phyloP scores from a whole-genome alignment of 1,284 basidiomycete species.

The Pascua guehoae region DNA sequence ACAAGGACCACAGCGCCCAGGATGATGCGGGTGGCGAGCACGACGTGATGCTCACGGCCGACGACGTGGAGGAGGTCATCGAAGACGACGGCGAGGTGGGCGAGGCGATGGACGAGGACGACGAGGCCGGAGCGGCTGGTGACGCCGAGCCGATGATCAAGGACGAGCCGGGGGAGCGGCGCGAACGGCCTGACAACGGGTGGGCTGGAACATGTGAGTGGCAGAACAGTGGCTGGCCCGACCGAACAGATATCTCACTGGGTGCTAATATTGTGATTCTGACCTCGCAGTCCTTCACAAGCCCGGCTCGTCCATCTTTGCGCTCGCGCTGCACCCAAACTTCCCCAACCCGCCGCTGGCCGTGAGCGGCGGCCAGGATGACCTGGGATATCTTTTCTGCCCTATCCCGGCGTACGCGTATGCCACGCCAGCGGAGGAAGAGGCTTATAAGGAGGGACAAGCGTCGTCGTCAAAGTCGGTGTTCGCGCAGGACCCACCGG shows the following conservation, averaged over 20 bases:
- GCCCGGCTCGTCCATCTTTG: slow-evolving; percentile 67
- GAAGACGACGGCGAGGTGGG: slow-evolving; percentile 66
- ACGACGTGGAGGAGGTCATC: slow-evolving; percentile 33
- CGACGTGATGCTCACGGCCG: slow-evolving; percentile 11
- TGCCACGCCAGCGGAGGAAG: too few relatives aligned
- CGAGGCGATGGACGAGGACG: slow-evolving; percentile 53
- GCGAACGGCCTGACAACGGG: slow-evolving; percentile 24
- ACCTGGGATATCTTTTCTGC: slow-evolving; percentile 81
- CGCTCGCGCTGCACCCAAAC: slow-evolving; percentile 68
- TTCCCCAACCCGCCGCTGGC: slow-evolving; percentile 76
- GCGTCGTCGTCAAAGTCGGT: too few relatives aligned
- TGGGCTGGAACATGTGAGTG: slow-evolving; percentile 25
- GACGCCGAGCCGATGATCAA: slow-evolving; percentile 32
- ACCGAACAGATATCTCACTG: too few relatives aligned
- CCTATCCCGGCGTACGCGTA: slow-evolving; percentile 28
- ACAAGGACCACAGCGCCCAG: slow-evolving; percentile 1
- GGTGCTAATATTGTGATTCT: not conserved
- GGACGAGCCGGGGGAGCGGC: slow-evolving; percentile 20
- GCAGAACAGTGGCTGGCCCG: not conserved
- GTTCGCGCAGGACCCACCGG: not conserved
- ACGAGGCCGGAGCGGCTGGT: slow-evolving; percentile 33
- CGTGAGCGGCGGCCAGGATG: slow-evolving; percentile 91
- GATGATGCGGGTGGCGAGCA: not conserved
- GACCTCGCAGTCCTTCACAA: slow-evolving; percentile 41
- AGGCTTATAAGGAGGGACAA: too few relatives aligned